Evolutionary conservation across 2,329 filamentous ascomycete genomes (phyloP).

Genomic region (Cryphonectria nitschkei): DNA sequence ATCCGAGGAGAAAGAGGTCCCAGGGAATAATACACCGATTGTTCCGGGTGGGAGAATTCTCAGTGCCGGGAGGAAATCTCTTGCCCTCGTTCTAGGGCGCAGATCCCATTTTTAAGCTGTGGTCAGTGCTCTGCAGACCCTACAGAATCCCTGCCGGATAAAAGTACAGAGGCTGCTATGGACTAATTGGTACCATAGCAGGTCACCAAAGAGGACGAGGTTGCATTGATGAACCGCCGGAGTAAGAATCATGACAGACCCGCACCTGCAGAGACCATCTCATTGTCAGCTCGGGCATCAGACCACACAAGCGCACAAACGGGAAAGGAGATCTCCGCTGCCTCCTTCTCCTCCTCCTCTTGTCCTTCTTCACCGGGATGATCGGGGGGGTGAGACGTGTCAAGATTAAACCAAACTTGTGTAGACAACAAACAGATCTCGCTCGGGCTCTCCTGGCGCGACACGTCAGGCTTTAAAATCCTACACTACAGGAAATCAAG

Average conservation of each 20-base stretch:
- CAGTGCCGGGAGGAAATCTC: constrained; percentile 1
- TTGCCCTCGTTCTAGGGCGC: constrained; percentile 10
- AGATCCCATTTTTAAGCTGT: constrained; percentile 22
- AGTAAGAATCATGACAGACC: constrained; percentile 21
- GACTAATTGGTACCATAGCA: neutral
- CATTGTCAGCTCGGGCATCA: constrained; percentile 21
- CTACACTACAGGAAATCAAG: constrained; percentile 11
- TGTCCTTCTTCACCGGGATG: neutral
- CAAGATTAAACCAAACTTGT: neutral
- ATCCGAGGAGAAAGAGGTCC: too few species aligned
- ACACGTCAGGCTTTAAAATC: constrained; percentile 7
- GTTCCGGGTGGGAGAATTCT: neutral
- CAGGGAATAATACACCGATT: neutral
- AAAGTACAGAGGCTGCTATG: constrained; percentile 3
- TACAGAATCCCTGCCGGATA: constrained; percentile 8
- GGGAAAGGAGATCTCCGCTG: constrained; percentile 3
- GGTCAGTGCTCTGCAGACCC: constrained; percentile 22
- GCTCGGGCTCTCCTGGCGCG: constrained; percentile 7
- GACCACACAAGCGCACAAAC: constrained; percentile 13
- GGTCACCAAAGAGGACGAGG: constrained; percentile 15
- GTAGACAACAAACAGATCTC: constrained; percentile 12
- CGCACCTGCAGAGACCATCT: constrained; percentile 13
- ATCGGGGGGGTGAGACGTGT: constrained; percentile 13
- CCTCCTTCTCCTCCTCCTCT: too few species aligned
- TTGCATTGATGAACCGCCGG: constrained; percentile 22